Evolutionary conservation across 164 flowering plant species (phyloP).

Genomic region (Tetracentron sinense): DNA sequence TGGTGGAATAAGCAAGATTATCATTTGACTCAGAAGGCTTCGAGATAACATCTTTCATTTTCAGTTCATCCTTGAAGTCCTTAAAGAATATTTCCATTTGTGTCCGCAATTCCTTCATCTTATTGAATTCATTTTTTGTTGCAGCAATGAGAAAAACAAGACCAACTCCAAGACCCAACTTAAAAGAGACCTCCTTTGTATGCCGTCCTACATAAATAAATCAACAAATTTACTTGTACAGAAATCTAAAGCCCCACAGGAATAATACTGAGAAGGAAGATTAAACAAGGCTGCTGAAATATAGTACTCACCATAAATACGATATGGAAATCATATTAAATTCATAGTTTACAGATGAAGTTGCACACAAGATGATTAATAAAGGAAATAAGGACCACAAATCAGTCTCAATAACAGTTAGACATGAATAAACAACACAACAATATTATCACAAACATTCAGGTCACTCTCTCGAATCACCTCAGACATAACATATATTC

Average conservation of each 20-base stretch:
- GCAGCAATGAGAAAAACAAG: constrained; percentile 43
- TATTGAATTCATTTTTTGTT: constrained; percentile 45
- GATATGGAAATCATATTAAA: background rate
- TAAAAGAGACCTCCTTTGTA: constrained; percentile 34
- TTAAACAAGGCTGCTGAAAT: background rate
- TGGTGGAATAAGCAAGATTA: constrained; percentile 20
- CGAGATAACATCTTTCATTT: constrained; percentile 18
- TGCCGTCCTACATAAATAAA: constrained; percentile 24
- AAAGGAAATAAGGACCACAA: too few species aligned
- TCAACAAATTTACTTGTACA: background rate
- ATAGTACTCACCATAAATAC: too few species aligned
- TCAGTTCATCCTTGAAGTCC: constrained; percentile 35
- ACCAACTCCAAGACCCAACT: constrained; percentile 54
- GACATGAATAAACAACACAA: too few species aligned
- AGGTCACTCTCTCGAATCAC: too few species aligned
- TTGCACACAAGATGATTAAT: background rate
- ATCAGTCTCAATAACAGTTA: too few species aligned
- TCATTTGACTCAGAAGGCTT: constrained; percentile 11
- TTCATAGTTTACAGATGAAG: background rate
- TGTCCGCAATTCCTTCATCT: constrained; percentile 44
- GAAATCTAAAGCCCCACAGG: background rate
- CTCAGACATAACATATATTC: too few species aligned
- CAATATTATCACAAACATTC: too few species aligned
- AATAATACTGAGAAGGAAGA: background rate
- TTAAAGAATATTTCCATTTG: constrained; percentile 49